Conservation (phyloP, 495 filamentous ascomycete species). For the Xylaria acuta region DNA sequence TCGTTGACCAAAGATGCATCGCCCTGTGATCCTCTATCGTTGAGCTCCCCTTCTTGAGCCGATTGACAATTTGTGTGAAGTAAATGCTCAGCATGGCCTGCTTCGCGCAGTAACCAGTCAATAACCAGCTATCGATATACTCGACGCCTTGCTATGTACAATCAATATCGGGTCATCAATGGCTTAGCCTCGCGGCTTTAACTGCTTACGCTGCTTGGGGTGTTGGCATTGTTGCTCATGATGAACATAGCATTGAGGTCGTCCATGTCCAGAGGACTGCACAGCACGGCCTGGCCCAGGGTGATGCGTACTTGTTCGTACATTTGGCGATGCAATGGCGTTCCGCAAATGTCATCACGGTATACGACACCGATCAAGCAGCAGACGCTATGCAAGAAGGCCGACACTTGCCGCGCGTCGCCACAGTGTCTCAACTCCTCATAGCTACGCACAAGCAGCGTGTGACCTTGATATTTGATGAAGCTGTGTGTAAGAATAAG, state of each 20-base stretch:
- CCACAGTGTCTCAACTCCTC: constrained; percentile 42
- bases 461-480: constrained; percentile 37
- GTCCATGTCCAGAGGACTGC: constrained; percentile 38
- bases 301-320: constrained; percentile 39
- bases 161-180: constrained; percentile 16
- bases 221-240: constrained; percentile 43
- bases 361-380: constrained; percentile 39
- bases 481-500: constrained; percentile 24
- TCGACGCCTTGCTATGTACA: constrained; percentile 36
- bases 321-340: constrained; percentile 33
- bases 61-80: constrained; percentile 39
- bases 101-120: constrained; percentile 41
- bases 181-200: background rate
- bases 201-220: constrained; percentile 34
- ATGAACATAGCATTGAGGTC: constrained; percentile 42
- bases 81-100: constrained; percentile 42
- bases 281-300: constrained; percentile 37
- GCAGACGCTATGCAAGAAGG: constrained; percentile 40
- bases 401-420: constrained; percentile 34
- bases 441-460: constrained; percentile 32
- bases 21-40: constrained; percentile 34
- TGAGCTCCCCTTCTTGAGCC: constrained; percentile 32
- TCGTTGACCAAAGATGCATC: constrained; percentile 41
- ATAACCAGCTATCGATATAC: constrained; percentile 42
- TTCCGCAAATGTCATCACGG: constrained; percentile 38